These are phyloP conservation scores for Pseudozyma pruni DNA, from an alignment of 1,284 basidiomycete species.

Conservation along the genomic window DNA sequence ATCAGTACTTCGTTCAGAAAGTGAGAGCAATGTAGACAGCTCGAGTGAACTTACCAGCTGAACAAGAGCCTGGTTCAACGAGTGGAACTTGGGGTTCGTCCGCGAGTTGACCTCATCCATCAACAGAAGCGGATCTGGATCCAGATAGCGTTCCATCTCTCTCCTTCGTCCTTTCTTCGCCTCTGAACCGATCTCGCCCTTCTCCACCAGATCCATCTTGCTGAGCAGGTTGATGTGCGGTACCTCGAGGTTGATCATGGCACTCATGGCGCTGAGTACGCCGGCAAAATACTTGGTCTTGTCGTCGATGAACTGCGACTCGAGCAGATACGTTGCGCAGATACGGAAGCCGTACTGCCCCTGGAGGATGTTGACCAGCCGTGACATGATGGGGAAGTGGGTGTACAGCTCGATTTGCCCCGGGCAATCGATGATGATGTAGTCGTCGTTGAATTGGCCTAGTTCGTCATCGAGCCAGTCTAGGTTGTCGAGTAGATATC, in stretches of 20 bases:
- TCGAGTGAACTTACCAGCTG: conserved; percentile 75
- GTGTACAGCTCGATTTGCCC: conserved; percentile 99
- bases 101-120: conserved; percentile 75
- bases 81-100: conserved; percentile 87
- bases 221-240: conserved; percentile 98
- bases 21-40: too few relatives aligned
- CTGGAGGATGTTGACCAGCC: conserved; percentile 76
- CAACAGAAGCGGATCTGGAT: conserved; percentile 93
- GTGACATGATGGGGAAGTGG: conserved; percentile 94
- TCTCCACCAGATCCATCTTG: conserved; percentile 94
- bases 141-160: conserved; percentile 81
- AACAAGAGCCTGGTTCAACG: conserved; percentile 92
- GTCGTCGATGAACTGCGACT: conserved; percentile 82
- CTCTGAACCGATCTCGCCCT: conserved; percentile 74
- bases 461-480: conserved; percentile 99
- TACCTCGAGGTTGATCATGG: conserved; percentile 97
- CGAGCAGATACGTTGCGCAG: conserved; percentile 80
- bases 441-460: conserved; percentile 90
- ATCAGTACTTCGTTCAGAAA: too few relatives aligned
- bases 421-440: conserved; percentile 97
- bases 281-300: conserved; percentile 98
- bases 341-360: conserved; percentile 63
- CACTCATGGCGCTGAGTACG: conserved; percentile 97
- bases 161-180: conserved; percentile 49
- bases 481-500: conserved; percentile 94